Percentiles rank a stretch among this genome's conserved stretches.
Evolutionary conservation across 176 grass and related monocot genomes (phyloP).

Genomic region (Rhipidocladum racemiflorum): DNA sequence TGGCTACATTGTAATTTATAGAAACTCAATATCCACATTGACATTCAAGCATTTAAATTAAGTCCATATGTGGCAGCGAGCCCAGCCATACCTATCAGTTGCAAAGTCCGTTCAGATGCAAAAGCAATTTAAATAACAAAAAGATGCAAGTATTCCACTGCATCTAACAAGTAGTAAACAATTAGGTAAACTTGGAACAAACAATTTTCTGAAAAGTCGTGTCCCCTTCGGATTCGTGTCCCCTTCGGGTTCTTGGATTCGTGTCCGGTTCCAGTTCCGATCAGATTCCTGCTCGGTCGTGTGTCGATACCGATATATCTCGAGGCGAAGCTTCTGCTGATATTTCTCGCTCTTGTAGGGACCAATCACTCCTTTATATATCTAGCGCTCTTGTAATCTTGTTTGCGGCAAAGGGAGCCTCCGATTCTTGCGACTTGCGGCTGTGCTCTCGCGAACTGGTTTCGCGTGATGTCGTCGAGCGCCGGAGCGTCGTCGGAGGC

Average conservation of each 20-base stretch:
- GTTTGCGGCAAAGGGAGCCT: not conserved
- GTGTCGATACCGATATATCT: not conserved
- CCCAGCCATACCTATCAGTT: constrained; percentile 87
- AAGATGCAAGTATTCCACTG: not conserved
- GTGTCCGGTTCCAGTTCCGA: not conserved
- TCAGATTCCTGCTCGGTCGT: not conserved
- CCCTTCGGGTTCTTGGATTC: not conserved
- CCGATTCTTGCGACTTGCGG: not conserved
- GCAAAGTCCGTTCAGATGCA: constrained; percentile 22
- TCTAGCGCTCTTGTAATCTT: not conserved
- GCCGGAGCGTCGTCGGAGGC: not conserved
- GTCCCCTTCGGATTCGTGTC: too few relatives aligned
- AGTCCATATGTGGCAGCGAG: constrained; percentile 90
- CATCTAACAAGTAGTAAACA: not conserved
- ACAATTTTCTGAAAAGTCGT: too few relatives aligned
- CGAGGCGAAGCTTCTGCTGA: not conserved
- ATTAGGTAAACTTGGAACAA: not conserved
- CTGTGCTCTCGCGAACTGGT: constrained; percentile 14
- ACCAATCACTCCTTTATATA: not conserved
- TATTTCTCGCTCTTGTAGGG: not conserved
- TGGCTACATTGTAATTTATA: too few relatives aligned
- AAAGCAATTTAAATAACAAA: not conserved
- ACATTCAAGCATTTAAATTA: constrained; percentile 93
- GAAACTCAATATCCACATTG: constrained; percentile 97
- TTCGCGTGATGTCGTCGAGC: not conserved